A percentile compares a stretch with the other conserved stretches of the same genome.
These are phyloP conservation scores for Hemerocallis citrina DNA, from an alignment of 106 monocot genomes.

Conservation along the genomic window DNA sequence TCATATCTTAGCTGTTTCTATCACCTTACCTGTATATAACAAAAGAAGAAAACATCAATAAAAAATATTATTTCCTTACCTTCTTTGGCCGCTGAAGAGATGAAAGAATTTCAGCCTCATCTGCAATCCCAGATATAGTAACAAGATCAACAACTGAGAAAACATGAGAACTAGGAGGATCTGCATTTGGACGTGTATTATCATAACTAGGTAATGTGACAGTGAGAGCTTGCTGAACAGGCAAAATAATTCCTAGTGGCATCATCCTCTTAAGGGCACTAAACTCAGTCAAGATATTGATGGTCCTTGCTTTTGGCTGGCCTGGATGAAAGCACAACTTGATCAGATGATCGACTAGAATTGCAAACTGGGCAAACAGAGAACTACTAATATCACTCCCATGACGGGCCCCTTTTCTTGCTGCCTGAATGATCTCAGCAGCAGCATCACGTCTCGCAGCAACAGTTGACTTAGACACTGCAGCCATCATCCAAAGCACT, in stretches of 20 bases:
- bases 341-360: slow-evolving; percentile 81
- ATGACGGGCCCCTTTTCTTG: slow-evolving; percentile 53
- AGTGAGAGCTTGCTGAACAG: slow-evolving; percentile 83
- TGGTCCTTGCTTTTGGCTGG: slow-evolving; percentile 62
- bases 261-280: slow-evolving; percentile 98
- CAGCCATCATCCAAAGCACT: slow-evolving; percentile 99
- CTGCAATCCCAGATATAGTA: slow-evolving; percentile 84
- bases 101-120: slow-evolving; percentile 97
- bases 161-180: slow-evolving; percentile 46
- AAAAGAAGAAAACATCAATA: background rate
- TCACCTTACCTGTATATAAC: background rate
- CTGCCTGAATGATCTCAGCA: slow-evolving; percentile 87
- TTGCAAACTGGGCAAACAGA: slow-evolving; percentile 78
- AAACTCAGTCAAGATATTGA: slow-evolving; percentile 92
- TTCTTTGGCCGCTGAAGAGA: slow-evolving; percentile 98
- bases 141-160: slow-evolving; percentile 54
- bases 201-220: slow-evolving; percentile 66
- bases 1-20: background rate
- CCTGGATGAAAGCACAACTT: slow-evolving; percentile 91
- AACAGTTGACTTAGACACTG: slow-evolving; percentile 92
- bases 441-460: slow-evolving; percentile 94
- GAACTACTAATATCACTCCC: slow-evolving; percentile 40
- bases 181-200: slow-evolving; percentile 26
- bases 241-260: slow-evolving; percentile 93
- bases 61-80: slow-evolving; percentile 24